Percentiles rank a stretch among this genome's conserved stretches.
These are phyloP conservation scores for Sporothrix inflata DNA, from an alignment of 2,329 filamentous ascomycete genomes.

Conservation along the genomic window DNA sequence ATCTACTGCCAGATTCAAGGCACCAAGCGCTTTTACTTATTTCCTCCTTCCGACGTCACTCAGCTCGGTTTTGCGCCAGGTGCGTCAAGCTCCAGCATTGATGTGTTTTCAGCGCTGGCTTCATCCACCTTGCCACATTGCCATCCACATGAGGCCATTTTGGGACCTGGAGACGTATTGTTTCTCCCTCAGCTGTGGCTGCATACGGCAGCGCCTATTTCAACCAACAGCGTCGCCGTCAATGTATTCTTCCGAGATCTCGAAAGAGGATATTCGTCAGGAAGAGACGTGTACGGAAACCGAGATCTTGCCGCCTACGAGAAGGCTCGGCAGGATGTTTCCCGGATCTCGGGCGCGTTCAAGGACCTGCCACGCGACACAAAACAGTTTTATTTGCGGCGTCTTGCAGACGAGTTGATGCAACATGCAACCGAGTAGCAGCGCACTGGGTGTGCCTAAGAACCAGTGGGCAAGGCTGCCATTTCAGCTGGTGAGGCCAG, in stretches of 20 bases:
- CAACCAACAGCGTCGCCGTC: constrained; percentile 72
- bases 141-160: constrained; percentile 66
- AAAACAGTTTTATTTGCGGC: constrained; percentile 73
- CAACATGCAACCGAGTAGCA: constrained; percentile 32
- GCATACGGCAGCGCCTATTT: constrained; percentile 69
- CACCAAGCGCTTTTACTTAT: constrained; percentile 73
- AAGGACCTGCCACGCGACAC: constrained; percentile 66
- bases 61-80: constrained; percentile 73
- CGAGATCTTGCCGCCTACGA: constrained; percentile 84
- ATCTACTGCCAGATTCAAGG: constrained; percentile 79
- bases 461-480: neutral
- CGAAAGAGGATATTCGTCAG: constrained; percentile 67
- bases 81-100: constrained; percentile 76
- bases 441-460: neutral
- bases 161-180: constrained; percentile 74
- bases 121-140: constrained; percentile 50
- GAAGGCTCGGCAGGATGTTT: constrained; percentile 73
- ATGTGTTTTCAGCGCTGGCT: constrained; percentile 63
- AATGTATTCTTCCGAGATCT: constrained; percentile 86
- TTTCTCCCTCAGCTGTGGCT: constrained; percentile 85
- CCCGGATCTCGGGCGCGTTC: constrained; percentile 67
- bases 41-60: constrained; percentile 74
- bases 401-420: constrained; percentile 69
- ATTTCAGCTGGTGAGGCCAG: neutral
- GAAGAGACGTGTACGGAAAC: constrained; percentile 86